Base-by-base conservation (phyloP, 2,329 filamentous ascomycete species). In the Macroventuria anomochaeta region DNA sequence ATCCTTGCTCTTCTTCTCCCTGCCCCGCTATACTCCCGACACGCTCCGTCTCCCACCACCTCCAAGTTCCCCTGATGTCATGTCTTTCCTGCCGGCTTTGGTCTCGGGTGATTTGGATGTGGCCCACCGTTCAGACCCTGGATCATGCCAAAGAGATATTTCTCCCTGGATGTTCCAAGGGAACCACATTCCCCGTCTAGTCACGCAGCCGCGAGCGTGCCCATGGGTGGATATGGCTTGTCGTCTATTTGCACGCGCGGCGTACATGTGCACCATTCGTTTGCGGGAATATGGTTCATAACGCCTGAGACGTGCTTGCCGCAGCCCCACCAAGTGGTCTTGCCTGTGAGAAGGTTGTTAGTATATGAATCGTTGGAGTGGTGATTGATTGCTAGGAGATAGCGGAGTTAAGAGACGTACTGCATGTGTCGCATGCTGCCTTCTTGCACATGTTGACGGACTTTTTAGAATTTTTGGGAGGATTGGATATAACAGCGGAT, bases 161-260 rank as follows among this genome's bases (percentile, higher is more conserved):
- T 54, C 44, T 54, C 51, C 21, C 51, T 47, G 29, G 38, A 44
- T 18, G 46, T 34, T 8, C 51, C 51, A 33, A 54, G 46, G 44
- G 44, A 44, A 25, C 51, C 51, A 36, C 51, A 49, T 46, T 54
- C 51, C 44, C 51, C 51, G 39, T 34, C 51, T 48, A 69, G 65
- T 71, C 69, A 72, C 34, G 66, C 62, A 21, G 63, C 59, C 26
- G 57, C 43, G 13, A 63, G 46, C 7, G 72, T 75, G 4, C 80
- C 85, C 81, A 83, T 87, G 23, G 87, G 86, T 53, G 87, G 87
- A 66, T 89, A 90, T 66, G 81, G 65, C 65, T 83, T 83, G 38
- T 85, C 86, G 49, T 84, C 81, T 33, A 79, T 77, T 67, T 85
- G 81, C 58, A 89, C 77, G 68, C 83, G 83, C 23, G 88, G 87